phyloP scores from a whole-genome alignment of 305 asterid genomes.

The Fraxinus dipetala region DNA sequence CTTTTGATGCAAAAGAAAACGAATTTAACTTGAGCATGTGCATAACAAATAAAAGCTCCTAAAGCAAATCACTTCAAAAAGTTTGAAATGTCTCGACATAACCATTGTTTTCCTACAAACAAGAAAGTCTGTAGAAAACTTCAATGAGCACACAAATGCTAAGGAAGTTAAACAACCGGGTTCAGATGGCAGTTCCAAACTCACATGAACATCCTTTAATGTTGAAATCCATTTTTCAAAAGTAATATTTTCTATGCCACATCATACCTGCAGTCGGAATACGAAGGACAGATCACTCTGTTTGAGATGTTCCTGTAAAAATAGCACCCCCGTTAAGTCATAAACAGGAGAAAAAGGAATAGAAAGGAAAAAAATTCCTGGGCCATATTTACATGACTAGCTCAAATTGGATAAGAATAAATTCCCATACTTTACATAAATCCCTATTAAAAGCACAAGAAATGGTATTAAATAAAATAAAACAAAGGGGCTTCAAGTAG shows the following conservation, averaged over 20 bases:
- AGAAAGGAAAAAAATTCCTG: neutral
- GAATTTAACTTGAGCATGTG: neutral
- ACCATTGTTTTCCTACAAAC: neutral
- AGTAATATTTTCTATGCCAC: neutral
- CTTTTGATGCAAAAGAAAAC: neutral
- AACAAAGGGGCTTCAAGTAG: neutral
- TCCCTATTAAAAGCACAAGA: neutral
- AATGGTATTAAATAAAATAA: neutral
- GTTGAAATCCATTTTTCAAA: neutral
- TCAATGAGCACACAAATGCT: neutral
- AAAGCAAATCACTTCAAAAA: neutral
- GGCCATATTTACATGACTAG: neutral
- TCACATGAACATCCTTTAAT: neutral
- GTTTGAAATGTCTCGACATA: neutral
- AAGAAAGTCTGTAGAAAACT: conserved; percentile 5
- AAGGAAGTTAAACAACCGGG: neutral
- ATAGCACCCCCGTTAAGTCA: conserved; percentile 24
- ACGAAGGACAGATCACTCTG: conserved; percentile 96
- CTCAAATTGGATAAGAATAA: neutral
- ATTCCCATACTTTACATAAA: neutral
- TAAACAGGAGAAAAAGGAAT: neutral
- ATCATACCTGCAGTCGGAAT: conserved; percentile 91
- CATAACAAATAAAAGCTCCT: neutral
- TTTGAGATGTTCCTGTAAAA: conserved; percentile 90
- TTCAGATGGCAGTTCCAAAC: neutral